Evolutionary conservation across 108 stramenopile species (phyloP).

Genomic region (Skeletonema menzelii): DNA sequence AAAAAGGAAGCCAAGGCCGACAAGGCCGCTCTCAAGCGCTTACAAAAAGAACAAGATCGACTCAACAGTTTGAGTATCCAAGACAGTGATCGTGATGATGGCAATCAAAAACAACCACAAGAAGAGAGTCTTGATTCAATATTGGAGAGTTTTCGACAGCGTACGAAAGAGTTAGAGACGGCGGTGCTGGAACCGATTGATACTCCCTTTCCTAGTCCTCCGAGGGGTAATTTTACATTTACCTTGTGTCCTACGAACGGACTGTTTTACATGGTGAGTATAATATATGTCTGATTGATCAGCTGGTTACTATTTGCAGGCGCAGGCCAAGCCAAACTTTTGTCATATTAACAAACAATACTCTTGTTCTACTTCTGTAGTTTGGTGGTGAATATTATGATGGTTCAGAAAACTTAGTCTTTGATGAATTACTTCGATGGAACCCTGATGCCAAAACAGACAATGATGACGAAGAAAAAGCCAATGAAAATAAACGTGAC

Average conservation of each 20-base stretch:
- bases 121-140: conserved; percentile 52
- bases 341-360: conserved; percentile 25
- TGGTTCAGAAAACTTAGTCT: conserved; percentile 89
- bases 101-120: background rate
- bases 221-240: conserved; percentile 82
- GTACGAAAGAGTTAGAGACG: conserved; percentile 33
- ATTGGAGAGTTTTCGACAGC: conserved; percentile 45
- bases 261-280: conserved; percentile 64
- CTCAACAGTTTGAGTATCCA: conserved; percentile 8
- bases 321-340: background rate
- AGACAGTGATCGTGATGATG: conserved; percentile 17
- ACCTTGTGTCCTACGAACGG: conserved; percentile 65
- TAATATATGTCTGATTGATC: background rate
- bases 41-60: conserved; percentile 51
- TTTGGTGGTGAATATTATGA: conserved; percentile 98
- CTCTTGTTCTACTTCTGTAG: conserved; percentile 1
- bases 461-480: conserved; percentile 10
- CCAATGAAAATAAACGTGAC: conserved; percentile 17
- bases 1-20: conserved; percentile 86
- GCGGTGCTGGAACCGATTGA: conserved; percentile 47
- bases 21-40: conserved; percentile 72
- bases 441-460: conserved; percentile 48
- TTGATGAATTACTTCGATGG: conserved; percentile 88
- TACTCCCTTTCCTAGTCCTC: conserved; percentile 60
- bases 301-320: background rate